Conservation (phyloP, 1,284 basidiomycete species). For the Cutaneotrichosporon mucoides region DNA sequence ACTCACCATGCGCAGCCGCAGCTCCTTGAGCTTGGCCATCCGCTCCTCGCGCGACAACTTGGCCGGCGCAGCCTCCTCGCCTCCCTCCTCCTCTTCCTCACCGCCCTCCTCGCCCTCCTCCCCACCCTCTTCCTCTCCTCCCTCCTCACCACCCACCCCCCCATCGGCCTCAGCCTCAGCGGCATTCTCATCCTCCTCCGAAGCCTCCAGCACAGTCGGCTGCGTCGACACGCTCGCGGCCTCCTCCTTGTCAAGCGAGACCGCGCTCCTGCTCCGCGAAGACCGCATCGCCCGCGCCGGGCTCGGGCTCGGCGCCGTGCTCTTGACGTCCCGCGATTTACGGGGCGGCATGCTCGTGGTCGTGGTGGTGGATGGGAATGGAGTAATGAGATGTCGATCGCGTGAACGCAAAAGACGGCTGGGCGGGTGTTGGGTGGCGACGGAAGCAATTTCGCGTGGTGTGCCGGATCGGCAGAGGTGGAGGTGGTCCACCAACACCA, state of each 20-base stretch:
- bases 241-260: background rate
- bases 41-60: conserved; percentile 59
- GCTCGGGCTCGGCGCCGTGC: conserved; percentile 33
- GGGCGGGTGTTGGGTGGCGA: conserved; percentile 13
- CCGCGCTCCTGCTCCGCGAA: conserved; percentile 1
- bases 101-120: conserved; percentile 10
- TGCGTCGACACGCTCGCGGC: conserved; percentile 5
- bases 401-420: too few species aligned
- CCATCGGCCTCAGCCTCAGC: conserved; percentile 8
- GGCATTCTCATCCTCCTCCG: conserved; percentile 1
- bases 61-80: conserved; percentile 5
- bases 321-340: conserved; percentile 29
- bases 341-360: conserved; percentile 20
- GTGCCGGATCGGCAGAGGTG: background rate
- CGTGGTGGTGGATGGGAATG: background rate
- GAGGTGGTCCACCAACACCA: background rate
- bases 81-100: conserved; percentile 7
- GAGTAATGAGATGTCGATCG: background rate
- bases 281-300: conserved; percentile 18
- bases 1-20: conserved; percentile 72
- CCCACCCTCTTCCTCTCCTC: too few species aligned
- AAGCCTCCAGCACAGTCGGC: conserved; percentile 5
- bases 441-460: background rate
- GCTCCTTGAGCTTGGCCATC: conserved; percentile 67
- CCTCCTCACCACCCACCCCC: too few species aligned